These are phyloP conservation scores for Kalaharituber pfeilii DNA, from an alignment of 2,329 filamentous ascomycete genomes.

Conservation along the genomic window DNA sequence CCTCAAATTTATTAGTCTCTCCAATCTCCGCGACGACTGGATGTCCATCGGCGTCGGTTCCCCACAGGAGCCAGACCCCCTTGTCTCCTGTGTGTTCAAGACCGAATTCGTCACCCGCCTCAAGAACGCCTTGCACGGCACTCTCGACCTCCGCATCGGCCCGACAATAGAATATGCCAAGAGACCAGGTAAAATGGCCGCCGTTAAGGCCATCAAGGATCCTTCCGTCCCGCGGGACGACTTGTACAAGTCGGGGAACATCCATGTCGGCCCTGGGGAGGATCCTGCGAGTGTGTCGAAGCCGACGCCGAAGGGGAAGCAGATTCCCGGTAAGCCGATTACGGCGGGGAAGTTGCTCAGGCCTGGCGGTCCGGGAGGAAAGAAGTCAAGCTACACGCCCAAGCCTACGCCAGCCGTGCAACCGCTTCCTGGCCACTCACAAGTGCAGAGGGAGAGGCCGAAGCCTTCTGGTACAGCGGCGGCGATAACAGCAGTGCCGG, in stretches of 20 bases:
- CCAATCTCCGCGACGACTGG: constrained; percentile 82
- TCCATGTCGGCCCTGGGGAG: constrained; percentile 76
- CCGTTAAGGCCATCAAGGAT: constrained; percentile 82
- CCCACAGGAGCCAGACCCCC: constrained; percentile 77
- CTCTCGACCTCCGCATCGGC: constrained; percentile 66
- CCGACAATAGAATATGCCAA: constrained; percentile 88
- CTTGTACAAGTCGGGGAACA: constrained; percentile 79
- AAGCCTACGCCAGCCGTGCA: constrained; percentile 22
- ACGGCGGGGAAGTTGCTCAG: constrained; percentile 80
- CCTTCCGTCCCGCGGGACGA: constrained; percentile 54
- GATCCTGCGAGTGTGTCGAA: constrained; percentile 63
- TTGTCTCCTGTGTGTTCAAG: constrained; percentile 86
- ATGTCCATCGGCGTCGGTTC: constrained; percentile 85
- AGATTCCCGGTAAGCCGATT: constrained; percentile 73
- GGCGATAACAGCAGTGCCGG: background rate
- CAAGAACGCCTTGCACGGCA: constrained; percentile 57
- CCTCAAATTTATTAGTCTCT: constrained; percentile 73
- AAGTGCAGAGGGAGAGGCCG: constrained; percentile 27
- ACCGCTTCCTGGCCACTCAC: constrained; percentile 26
- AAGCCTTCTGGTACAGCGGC: constrained; percentile 26
- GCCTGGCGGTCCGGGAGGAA: constrained; percentile 15
- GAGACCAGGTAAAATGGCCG: constrained; percentile 82
- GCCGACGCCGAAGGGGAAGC: constrained; percentile 74
- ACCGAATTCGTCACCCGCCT: constrained; percentile 95
- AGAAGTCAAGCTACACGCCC: background rate